Base-by-base conservation (phyloP, 148 eudicot species). In the Rheum nobile region DNA sequence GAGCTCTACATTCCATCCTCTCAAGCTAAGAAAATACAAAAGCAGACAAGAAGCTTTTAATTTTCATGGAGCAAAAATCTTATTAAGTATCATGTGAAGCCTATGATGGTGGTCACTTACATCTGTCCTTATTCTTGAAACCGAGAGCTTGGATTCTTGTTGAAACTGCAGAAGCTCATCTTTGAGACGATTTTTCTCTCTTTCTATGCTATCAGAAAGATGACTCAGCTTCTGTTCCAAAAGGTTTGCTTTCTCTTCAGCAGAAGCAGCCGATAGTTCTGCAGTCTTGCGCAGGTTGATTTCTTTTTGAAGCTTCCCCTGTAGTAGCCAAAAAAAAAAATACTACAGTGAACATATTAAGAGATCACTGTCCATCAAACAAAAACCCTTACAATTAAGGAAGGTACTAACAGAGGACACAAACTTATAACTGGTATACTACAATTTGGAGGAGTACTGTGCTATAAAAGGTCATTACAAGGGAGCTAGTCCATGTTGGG, bases 251-350 rank as follows among this genome's bases (percentile, higher is more conserved):
- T 87, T 95, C 80, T 92, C 93, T 84, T 86, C 92, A 74, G 94
- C 88, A 65, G 88, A 80, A 75, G 91, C 85, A 67, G 92, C 88
- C 42, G 87, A 82, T 48, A 91, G 80, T 76, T 95, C 99, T 4
- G 89, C 88, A 32, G 81, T 83, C 76, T 82, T 79, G 21, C 94
- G 97, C 74, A 85, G 83, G 83, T 78, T 85, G 65, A 76, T 79
- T 85, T 95, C 98, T 44, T 82, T 90, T 72, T 78, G 79, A 32
- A 89, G 84, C 85, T 90, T 91, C 52, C 77, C 86, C 99, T 95
- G 72, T 71, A 77, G 63, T 54, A 54, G 71, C 63, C 43, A 41
- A 41, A 41, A 41, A 35, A 22, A 55, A 55, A 22, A 12, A 8
- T n/a, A 24, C 31, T 24, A 55, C 7, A n/a, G 63, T 22, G 22